Evolutionary conservation across 345 rosid genomes (phyloP).

Genomic region (Melaleuca quinquenervia): DNA sequence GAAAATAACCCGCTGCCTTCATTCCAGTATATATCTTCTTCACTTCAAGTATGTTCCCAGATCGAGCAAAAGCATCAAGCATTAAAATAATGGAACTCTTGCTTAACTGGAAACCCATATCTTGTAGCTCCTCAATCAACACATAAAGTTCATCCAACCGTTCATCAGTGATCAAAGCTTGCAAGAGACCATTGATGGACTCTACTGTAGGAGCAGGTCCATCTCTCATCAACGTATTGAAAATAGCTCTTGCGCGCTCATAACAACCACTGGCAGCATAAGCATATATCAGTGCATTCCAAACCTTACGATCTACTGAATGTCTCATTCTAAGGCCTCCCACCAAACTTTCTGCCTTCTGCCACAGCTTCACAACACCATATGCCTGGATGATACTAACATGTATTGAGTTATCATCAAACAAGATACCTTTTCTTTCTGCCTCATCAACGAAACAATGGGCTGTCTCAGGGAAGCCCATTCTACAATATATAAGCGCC

Average conservation of each 20-base stretch:
- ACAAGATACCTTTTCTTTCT: constrained; percentile 33
- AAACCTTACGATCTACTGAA: constrained; percentile 53
- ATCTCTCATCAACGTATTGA: constrained; percentile 85
- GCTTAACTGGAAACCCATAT: constrained; percentile 86
- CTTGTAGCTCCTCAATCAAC: constrained; percentile 87
- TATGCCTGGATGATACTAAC: constrained; percentile 60
- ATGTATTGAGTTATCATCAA: constrained; percentile 33
- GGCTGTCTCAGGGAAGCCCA: constrained; percentile 88
- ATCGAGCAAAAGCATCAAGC: constrained; percentile 80
- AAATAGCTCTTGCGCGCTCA: constrained; percentile 86
- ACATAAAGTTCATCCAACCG: constrained; percentile 83
- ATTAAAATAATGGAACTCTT: constrained; percentile 82
- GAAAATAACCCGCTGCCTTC: constrained; percentile 94
- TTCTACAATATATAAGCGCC: constrained; percentile 52
- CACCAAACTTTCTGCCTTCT: constrained; percentile 81
- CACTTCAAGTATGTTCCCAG: constrained; percentile 78
- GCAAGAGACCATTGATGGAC: constrained; percentile 75
- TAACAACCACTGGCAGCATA: constrained; percentile 89
- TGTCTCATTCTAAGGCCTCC: constrained; percentile 53
- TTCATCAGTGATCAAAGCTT: constrained; percentile 62
- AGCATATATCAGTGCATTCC: constrained; percentile 82
- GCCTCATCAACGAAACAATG: constrained; percentile 52
- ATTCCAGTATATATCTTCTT: constrained; percentile 88
- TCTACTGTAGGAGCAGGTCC: constrained; percentile 92
- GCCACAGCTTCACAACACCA: constrained; percentile 70